Base-by-base conservation (phyloP, 768 basidiomycete species). In the Boletus rufocinnamomeus region DNA sequence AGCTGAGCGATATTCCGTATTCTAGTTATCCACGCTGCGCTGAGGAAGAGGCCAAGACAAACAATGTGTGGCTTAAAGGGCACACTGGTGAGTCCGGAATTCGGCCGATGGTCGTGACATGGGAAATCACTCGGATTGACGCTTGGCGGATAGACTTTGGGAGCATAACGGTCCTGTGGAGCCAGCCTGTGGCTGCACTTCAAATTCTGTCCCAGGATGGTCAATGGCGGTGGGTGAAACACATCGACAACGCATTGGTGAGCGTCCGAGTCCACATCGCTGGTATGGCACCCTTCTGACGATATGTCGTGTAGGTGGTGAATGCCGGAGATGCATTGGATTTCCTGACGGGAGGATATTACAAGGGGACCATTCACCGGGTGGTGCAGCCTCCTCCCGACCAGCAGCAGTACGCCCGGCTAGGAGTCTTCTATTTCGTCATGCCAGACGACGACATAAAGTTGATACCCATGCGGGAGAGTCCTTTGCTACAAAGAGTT, bases 251-350 rank as follows among this genome's bases (percentile, higher is more conserved):
- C 56, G 84, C 83, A 0, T 69, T 86, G 28, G 84, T 85, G 57
- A 46, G 75, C 48, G 0, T 30, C 8, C 38, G 2, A 23, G 5
- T 23, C 21, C 25, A 13, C 28, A 5, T 14, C 8, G n/a, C 49
- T 17, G 5, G 10, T 28, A 38, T 43, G 41, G 14, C 13, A n/a
- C 11, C 28, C 21, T 28, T 27, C 21, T 23, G 13, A 56, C 21
- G 11, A 6, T 27, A 34, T n/a, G 11, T 40, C 27, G 21, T 19
- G 21, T 23, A 85, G 85, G 78, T 84, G 10, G 76, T 88, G 49
- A 86, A 87, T 52, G 77, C 81, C 0, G 85, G 85, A 6, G 85
- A 86, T 57, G 78, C 79, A 0, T 66, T 88, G 60, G 80, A 86
- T 52, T 83, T 86, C 63, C 75, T 87, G 23, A 83, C 82, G 2